These are phyloP conservation scores for Ustilago loliicola DNA, from an alignment of 1,284 basidiomycete genomes.

Conservation along the genomic window DNA sequence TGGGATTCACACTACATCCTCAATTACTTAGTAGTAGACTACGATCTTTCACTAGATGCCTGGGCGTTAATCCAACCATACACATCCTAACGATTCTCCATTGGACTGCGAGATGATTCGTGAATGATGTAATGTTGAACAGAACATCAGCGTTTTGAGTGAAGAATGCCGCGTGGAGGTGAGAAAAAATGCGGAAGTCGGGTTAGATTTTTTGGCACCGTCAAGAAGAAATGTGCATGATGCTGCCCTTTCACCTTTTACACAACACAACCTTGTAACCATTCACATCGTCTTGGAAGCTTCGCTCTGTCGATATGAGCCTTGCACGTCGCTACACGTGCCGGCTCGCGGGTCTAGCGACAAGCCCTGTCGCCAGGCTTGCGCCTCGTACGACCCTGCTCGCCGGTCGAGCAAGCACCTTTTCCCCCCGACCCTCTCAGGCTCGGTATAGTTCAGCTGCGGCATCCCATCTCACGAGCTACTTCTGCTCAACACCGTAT, in stretches of 20 bases:
- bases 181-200: conserved; percentile 35
- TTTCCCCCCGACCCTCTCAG: neutral
- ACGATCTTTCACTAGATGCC: neutral
- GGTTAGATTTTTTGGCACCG: conserved; percentile 14
- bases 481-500: conserved; percentile 10
- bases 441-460: too few species aligned
- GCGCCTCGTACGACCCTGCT: conserved; percentile 1
- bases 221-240: conserved; percentile 13
- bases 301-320: conserved; percentile 11
- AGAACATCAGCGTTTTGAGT: too few species aligned
- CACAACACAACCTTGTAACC: neutral
- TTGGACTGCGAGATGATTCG: neutral
- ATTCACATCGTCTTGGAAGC: neutral
- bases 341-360: neutral
- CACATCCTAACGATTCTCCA: too few species aligned
- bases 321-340: conserved; percentile 9
- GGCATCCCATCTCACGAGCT: neutral
- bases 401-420: neutral
- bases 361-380: neutral
- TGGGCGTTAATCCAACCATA: too few species aligned
- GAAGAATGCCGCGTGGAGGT: neutral
- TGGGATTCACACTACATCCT: neutral
- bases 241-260: neutral
- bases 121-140: neutral
- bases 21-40: neutral